phyloP scores from a whole-genome alignment of 2,329 filamentous ascomycete genomes.

The Thermothelomyces thermophilus region DNA sequence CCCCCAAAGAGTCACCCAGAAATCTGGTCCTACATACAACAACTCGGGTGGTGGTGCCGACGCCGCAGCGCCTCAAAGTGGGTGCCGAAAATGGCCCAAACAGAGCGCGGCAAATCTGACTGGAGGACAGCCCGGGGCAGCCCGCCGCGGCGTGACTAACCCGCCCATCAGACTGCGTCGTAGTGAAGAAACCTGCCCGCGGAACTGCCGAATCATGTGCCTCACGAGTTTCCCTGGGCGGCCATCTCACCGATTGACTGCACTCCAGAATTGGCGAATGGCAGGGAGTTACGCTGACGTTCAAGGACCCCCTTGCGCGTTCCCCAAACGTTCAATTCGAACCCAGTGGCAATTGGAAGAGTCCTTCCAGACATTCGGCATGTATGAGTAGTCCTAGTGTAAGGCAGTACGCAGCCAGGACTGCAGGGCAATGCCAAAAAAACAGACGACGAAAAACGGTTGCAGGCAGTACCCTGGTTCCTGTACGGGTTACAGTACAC shows the following conservation, averaged over 20 bases:
- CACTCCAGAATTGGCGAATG: conserved; percentile 14
- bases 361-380: no score
- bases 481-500: no score
- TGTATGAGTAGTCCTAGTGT: no score
- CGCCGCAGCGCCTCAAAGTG: conserved; percentile 9
- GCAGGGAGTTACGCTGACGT: conserved; percentile 15
- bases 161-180: not conserved
- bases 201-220: conserved; percentile 13
- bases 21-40: not conserved
- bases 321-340: not conserved
- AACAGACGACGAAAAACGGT: no score
- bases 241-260: conserved; percentile 9
- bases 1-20: conserved; percentile 5
- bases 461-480: no score
- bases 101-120: conserved; percentile 10
- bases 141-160: conserved; percentile 20
- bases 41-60: not conserved
- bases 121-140: conserved; percentile 14
- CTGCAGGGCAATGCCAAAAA: no score
- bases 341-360: not conserved
- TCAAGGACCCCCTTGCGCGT: not conserved
- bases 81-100: conserved; percentile 7
- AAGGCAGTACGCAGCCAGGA: no score
- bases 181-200: not conserved
- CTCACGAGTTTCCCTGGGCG: not conserved